These are phyloP conservation scores for Neoascochyta sp. DNA, from an alignment of 2,329 filamentous ascomycete genomes.

Conservation along the genomic window DNA sequence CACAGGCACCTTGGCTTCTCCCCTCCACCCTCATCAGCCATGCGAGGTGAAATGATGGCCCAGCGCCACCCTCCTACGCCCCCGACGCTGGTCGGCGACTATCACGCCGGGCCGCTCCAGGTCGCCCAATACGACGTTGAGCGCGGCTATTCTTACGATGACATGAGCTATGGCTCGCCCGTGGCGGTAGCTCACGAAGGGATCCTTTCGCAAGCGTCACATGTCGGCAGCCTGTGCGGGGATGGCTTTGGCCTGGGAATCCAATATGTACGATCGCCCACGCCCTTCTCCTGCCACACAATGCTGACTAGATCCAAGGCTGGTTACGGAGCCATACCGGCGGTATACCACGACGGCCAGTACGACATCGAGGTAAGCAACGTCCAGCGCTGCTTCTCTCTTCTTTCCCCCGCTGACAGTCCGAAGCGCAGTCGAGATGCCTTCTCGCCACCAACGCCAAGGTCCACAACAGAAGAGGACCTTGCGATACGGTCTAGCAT, in stretches of 20 bases:
- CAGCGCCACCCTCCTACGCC: constrained; percentile 39
- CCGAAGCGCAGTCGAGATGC: constrained; percentile 23
- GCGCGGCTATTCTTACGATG: constrained; percentile 37
- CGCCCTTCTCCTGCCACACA: constrained; percentile 1
- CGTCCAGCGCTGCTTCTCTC: too few species aligned
- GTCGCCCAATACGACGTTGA: constrained; percentile 44
- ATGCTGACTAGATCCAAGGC: constrained; percentile 29
- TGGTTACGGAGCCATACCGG: constrained; percentile 25
- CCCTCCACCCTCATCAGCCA: constrained; percentile 15
- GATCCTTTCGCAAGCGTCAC: constrained; percentile 27
- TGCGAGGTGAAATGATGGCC: constrained; percentile 35
- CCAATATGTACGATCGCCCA: constrained; percentile 29
- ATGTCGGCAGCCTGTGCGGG: constrained; percentile 18
- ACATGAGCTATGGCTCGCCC: constrained; percentile 30
- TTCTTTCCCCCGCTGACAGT: constrained; percentile 16
- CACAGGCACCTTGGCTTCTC: too few species aligned
- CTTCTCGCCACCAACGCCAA: constrained; percentile 44
- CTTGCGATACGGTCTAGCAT: constrained; percentile 38
- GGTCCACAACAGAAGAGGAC: constrained; percentile 42
- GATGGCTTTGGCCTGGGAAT: constrained; percentile 25
- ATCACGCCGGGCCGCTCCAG: constrained; percentile 40
- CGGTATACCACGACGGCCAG: constrained; percentile 28
- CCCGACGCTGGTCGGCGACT: constrained; percentile 28
- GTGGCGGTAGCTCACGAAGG: constrained; percentile 24
- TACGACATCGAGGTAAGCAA: too few species aligned